Base-by-base conservation (phyloP, 2,329 filamentous ascomycete genomes). In the Zarea fungicola region DNA sequence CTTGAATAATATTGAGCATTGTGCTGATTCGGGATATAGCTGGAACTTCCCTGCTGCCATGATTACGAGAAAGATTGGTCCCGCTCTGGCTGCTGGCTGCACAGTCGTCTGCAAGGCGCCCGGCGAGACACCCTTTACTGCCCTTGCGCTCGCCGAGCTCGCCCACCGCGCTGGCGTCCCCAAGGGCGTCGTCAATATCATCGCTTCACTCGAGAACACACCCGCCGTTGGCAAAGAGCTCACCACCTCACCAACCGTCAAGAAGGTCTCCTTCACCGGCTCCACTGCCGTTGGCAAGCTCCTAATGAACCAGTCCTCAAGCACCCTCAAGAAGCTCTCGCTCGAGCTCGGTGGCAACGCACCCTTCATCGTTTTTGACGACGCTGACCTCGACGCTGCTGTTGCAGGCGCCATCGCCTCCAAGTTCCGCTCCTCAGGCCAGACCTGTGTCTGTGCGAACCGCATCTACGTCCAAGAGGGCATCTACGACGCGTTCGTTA, bases 301-400 rank as follows among this genome's bases (percentile, higher is more conserved):
- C 6, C 80, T 99, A 48, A 96, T 96, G 90, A 87, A 87, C 72
- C 91, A 96, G 68, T 85, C 86, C 10, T 81, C 90, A 0, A 78
- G 80, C 34, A 96, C 90, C 0, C 72, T 96, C 57, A 97, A 97
- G 78, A 79, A 83, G 56, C 65, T 84, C 34, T 93, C 88, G 0
- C 87, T 96, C 65, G 92, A 97, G 65, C 84, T 97, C 1, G 92
- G 92, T 48, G 93, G 92, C 41, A 97, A 97, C 65, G 88, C 92
- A 0, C 92, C 92, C 1, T 95, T 96, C 65, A 96, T 97, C 56
- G 89, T 97, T 28, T 97, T 97, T 62, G 90, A 97, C 61, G 92
- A 97, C 61, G 88, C 92, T 18, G 89, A 97, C 62, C 71, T 97
- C 18, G 91, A 96, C 51, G 72, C 75, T 5, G 93, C 93, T 3